These are phyloP conservation scores for Candida sonorensis DNA, from an alignment of 805 yeast species.

Conservation along the genomic window DNA sequence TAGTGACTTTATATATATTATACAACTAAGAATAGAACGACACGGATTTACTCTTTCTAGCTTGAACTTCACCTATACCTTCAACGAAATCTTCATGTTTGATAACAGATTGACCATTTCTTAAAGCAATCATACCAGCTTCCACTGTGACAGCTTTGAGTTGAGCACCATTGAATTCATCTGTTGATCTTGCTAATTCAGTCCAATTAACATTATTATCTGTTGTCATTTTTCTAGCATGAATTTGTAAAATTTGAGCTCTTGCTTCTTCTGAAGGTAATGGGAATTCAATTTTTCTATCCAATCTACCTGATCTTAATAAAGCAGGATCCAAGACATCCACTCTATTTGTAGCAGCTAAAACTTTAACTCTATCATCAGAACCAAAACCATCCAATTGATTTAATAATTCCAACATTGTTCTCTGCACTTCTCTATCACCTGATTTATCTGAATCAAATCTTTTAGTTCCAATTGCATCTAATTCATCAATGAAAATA, in stretches of 20 bases:
- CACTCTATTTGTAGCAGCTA: conserved; percentile 97
- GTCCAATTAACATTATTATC: conserved; percentile 94
- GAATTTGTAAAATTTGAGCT: conserved; percentile 94
- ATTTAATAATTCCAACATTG: conserved; percentile 95
- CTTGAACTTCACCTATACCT: conserved; percentile 97
- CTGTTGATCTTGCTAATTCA: conserved; percentile 95
- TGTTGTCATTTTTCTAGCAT: conserved; percentile 93
- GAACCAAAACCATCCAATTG: conserved; percentile 98
- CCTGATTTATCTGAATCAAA: conserved; percentile 97
- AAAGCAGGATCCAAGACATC: conserved; percentile 98
- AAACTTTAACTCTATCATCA: conserved; percentile 93
- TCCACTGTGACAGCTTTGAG: conserved; percentile 98
- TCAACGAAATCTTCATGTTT: conserved; percentile 98
- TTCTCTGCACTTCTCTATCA: conserved; percentile 97
- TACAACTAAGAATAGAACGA: conserved; percentile 79
- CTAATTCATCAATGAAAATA: conserved; percentile 95
- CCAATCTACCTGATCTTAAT: conserved; percentile 94
- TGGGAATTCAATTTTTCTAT: conserved; percentile 97
- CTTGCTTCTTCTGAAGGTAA: conserved; percentile 96
- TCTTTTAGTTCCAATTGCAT: conserved; percentile 97
- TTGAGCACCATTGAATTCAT: conserved; percentile 98
- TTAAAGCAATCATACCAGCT: conserved; percentile 98
- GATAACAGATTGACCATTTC: conserved; percentile 86
- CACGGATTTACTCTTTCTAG: conserved; percentile 90
- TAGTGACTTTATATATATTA: not conserved